phyloP scores from a whole-genome alignment of 2,329 filamentous ascomycete species.

The Xylariaceae sp. region DNA sequence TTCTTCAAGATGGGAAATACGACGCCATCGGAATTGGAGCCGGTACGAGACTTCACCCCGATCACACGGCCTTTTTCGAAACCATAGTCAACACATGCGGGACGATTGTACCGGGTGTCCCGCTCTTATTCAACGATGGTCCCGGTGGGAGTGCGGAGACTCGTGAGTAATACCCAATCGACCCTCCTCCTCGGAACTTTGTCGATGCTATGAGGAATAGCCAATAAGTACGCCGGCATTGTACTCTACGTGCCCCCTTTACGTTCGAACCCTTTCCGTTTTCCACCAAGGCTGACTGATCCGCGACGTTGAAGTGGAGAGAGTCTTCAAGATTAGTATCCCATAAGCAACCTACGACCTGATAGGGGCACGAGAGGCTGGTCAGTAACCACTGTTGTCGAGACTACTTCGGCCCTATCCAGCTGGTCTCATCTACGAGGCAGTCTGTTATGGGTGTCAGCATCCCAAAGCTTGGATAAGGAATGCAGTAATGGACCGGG shows the following conservation, averaged over 20 bases:
- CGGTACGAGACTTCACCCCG: slow-evolving; percentile 15
- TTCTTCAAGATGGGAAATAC: slow-evolving; percentile 11
- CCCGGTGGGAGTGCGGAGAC: slow-evolving; percentile 10
- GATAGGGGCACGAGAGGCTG: background rate
- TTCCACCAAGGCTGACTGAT: slow-evolving; percentile 3
- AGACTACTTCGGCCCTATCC: too few relatives aligned
- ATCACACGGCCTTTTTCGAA: slow-evolving; percentile 19
- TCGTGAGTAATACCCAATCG: slow-evolving; percentile 7
- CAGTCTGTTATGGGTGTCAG: background rate
- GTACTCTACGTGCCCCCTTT: background rate
- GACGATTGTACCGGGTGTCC: slow-evolving; percentile 7
- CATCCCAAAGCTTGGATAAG: background rate
- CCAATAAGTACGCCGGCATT: background rate
- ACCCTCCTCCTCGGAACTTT: background rate
- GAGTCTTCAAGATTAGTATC: slow-evolving; percentile 1
- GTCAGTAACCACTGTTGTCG: too few relatives aligned
- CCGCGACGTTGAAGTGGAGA: slow-evolving; percentile 9
- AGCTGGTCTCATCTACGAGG: too few relatives aligned
- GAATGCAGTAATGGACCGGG: background rate
- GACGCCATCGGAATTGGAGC: slow-evolving; percentile 21
- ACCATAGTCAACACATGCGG: slow-evolving; percentile 19
- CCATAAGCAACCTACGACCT: background rate
- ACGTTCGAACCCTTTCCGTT: background rate
- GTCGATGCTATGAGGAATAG: background rate
- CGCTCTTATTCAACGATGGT: slow-evolving; percentile 17